Evolutionary conservation across 805 yeast species (phyloP).

Genomic region (Lipomyces sp.): DNA sequence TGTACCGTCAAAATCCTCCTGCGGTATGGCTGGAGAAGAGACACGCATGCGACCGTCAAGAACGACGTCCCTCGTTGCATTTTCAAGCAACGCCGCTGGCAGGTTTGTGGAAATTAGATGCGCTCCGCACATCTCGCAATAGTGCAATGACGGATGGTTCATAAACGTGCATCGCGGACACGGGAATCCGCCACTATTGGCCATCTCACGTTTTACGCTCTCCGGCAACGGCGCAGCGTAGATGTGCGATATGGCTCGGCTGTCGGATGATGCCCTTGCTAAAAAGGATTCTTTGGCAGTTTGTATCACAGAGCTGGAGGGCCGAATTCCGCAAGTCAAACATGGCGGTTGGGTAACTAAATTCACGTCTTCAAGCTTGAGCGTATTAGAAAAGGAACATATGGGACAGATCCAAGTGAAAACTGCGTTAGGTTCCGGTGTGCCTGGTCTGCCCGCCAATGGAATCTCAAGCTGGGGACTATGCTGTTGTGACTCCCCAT

Average conservation of each 20-base stretch:
- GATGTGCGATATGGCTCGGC: too few species aligned
- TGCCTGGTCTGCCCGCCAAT: not conserved
- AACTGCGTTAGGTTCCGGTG: slow-evolving; percentile 6
- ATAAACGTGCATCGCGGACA: slow-evolving; percentile 71
- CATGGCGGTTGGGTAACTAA: slow-evolving; percentile 46
- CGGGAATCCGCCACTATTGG: slow-evolving; percentile 23
- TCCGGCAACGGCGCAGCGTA: too few species aligned
- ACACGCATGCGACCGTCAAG: slow-evolving; percentile 12
- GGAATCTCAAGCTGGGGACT: too few species aligned
- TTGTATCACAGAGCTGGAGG: slow-evolving; percentile 32
- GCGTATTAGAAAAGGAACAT: slow-evolving; percentile 65
- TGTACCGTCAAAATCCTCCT: not conserved
- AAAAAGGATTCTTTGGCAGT: slow-evolving; percentile 1
- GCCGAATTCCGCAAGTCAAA: slow-evolving; percentile 59
- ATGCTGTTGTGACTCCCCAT: too few species aligned
- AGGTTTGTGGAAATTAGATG: slow-evolving; percentile 39
- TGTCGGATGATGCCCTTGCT: not conserved
- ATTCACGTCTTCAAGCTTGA: slow-evolving; percentile 37
- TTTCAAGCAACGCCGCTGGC: slow-evolving; percentile 34
- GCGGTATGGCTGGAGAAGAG: not conserved
- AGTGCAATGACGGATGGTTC: slow-evolving; percentile 72
- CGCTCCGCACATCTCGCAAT: slow-evolving; percentile 87
- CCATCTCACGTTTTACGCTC: not conserved
- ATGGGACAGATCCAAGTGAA: slow-evolving; percentile 82
- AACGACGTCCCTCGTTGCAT: slow-evolving; percentile 27